Conservation (phyloP, 2,329 filamentous ascomycete genomes). For the Fusarium sp. region DNA sequence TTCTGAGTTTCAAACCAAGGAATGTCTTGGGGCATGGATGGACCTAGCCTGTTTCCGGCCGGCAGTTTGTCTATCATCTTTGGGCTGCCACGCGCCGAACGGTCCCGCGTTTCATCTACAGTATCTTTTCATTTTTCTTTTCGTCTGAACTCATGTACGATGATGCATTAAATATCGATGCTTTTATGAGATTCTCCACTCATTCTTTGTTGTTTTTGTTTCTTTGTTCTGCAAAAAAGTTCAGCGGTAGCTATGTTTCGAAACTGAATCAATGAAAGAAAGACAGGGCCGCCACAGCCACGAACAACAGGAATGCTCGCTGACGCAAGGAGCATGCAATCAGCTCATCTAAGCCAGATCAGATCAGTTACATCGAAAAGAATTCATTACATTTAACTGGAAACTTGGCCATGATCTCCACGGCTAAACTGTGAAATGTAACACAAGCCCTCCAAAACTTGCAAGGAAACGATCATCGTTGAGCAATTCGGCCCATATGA, state of each 20-base stretch:
- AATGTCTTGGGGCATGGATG: slow-evolving; percentile 6
- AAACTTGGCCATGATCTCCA: slow-evolving; percentile 8
- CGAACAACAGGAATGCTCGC: slow-evolving; percentile 21
- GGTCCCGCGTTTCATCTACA: slow-evolving; percentile 34
- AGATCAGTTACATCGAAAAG: slow-evolving; percentile 16
- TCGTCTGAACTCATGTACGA: slow-evolving; percentile 9
- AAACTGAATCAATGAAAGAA: slow-evolving; percentile 1
- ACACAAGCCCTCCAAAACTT: slow-evolving; percentile 11
- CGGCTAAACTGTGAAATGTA: slow-evolving; percentile 7
- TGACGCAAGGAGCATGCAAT: not conserved
- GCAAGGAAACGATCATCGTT: slow-evolving; percentile 6
- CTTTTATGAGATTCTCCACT: not conserved
- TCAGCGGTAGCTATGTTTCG: not conserved
- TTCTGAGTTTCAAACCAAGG: slow-evolving; percentile 1
- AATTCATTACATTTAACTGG: not conserved
- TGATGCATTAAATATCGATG: slow-evolving; percentile 1
- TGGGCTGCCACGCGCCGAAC: slow-evolving; percentile 10
- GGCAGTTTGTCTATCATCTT: slow-evolving; percentile 10
- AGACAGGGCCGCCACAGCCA: slow-evolving; percentile 11
- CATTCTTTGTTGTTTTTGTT: not conserved
- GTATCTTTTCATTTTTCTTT: not conserved
- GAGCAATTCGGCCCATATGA: not conserved
- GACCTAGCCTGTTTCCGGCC: not conserved
- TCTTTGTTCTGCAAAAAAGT: not conserved
- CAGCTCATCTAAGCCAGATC: slow-evolving; percentile 24